Percentiles rank a stretch among this genome's conserved stretches.
Conservation (phyloP, 345 rosid species). For the Eucalyptus shirleyi region DNA sequence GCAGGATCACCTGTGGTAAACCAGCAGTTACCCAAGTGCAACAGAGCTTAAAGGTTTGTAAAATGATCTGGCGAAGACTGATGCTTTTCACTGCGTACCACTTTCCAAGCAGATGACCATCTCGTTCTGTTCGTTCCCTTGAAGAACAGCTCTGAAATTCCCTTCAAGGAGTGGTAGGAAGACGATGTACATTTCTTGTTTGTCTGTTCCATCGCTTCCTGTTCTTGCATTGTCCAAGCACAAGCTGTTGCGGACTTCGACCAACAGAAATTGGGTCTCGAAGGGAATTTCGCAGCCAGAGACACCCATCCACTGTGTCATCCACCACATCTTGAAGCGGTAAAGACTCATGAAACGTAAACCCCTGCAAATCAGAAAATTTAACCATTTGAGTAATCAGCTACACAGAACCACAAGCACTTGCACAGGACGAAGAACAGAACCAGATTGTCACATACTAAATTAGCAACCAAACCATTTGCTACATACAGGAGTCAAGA, state of each 20-base stretch:
- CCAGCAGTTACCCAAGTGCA: neutral
- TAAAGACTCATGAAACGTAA: slow-evolving; percentile 17
- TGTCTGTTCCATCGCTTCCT: neutral
- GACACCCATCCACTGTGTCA: slow-evolving; percentile 17
- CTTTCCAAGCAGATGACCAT: slow-evolving; percentile 26
- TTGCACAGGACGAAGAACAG: neutral
- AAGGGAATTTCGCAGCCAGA: slow-evolving; percentile 19
- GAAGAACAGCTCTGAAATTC: slow-evolving; percentile 21
- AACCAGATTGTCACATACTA: neutral
- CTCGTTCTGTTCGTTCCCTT: slow-evolving; percentile 10
- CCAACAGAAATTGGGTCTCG: slow-evolving; percentile 31
- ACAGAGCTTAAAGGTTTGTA: neutral
- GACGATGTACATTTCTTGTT: slow-evolving; percentile 4
- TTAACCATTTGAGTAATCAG: neutral
- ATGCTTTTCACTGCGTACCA: neutral
- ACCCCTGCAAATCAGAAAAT: neutral
- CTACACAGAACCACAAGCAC: neutral
- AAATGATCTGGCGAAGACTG: neutral
- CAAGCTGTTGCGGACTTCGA: slow-evolving; percentile 9
- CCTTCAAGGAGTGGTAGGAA: slow-evolving; percentile 20
- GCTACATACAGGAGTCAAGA: neutral
- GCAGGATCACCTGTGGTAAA: neutral
- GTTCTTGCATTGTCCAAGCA: neutral
- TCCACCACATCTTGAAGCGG: slow-evolving; percentile 39
- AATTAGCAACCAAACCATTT: neutral